These are phyloP conservation scores for Penicillium sclerotiorum DNA, from an alignment of 2,329 filamentous ascomycete species.

Conservation along the genomic window DNA sequence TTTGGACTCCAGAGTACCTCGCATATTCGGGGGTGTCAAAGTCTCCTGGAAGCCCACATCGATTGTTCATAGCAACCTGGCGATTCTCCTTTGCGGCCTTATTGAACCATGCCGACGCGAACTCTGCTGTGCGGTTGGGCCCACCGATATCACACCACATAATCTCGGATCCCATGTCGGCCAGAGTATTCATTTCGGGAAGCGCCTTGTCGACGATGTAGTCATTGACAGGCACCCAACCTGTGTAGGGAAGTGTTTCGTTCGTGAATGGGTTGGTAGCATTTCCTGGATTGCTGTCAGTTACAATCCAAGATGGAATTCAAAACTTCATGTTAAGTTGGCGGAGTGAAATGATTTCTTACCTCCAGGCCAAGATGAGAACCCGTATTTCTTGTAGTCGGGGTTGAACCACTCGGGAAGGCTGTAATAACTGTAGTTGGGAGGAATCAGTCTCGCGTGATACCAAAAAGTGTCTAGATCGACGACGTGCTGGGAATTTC, in stretches of 20 bases:
- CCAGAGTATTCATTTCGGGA: conserved; percentile 49
- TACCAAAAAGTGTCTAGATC: too few relatives aligned
- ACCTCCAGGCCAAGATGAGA: conserved; percentile 36
- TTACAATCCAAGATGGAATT: too few relatives aligned
- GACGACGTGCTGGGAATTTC: not conserved
- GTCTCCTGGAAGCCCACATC: conserved; percentile 60
- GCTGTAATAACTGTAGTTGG: conserved; percentile 41
- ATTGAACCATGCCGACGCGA: conserved; percentile 50
- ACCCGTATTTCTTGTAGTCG: conserved; percentile 46
- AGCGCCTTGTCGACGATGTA: conserved; percentile 47
- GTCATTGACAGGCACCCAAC: conserved; percentile 46
- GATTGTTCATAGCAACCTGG: conserved; percentile 59
- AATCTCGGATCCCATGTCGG: conserved; percentile 48
- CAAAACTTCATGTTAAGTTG: too few relatives aligned
- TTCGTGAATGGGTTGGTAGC: conserved; percentile 51
- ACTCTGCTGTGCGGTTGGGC: conserved; percentile 47
- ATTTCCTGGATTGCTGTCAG: conserved; percentile 38
- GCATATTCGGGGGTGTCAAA: conserved; percentile 65
- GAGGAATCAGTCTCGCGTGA: not conserved
- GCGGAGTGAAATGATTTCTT: not conserved
- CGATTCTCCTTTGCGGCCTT: conserved; percentile 40
- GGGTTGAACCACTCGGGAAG: conserved; percentile 53
- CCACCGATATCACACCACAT: conserved; percentile 54
- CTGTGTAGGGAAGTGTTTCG: conserved; percentile 46
- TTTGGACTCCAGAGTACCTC: conserved; percentile 53